Evolutionary conservation across 2,329 filamentous ascomycete genomes (phyloP).

Genomic region (Botrytis deweyae): DNA sequence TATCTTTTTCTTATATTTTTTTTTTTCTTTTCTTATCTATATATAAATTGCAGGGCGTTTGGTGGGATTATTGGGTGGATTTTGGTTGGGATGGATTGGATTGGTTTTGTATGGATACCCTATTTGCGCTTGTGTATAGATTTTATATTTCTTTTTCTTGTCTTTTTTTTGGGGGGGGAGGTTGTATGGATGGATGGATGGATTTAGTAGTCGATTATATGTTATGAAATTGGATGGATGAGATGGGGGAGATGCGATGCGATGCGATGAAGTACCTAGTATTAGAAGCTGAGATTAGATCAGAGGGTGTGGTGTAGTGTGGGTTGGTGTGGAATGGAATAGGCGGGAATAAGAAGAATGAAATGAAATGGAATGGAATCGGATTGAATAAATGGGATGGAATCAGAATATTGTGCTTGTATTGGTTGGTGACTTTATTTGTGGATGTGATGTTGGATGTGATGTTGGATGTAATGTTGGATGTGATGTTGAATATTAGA

Average conservation of each 20-base stretch:
- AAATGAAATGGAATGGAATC: background rate
- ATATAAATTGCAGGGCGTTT: slow-evolving; percentile 4
- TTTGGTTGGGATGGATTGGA: background rate
- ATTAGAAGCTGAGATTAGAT: background rate
- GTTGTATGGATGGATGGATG: background rate
- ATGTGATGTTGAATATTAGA: too few relatives aligned
- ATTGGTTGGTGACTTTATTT: too few relatives aligned
- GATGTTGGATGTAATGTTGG: too few relatives aligned
- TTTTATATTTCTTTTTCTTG: background rate
- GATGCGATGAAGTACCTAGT: background rate
- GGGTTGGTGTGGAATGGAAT: background rate
- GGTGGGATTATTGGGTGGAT: background rate
- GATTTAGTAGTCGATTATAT: background rate
- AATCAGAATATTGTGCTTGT: background rate
- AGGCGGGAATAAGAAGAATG: background rate
- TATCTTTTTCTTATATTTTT: background rate
- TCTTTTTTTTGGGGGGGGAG: background rate
- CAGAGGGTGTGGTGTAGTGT: background rate
- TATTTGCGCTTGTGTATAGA: background rate
- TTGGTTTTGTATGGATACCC: slow-evolving; percentile 8
- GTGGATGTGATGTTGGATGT: too few relatives aligned
- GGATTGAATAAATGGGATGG: background rate
- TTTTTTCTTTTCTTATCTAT: background rate
- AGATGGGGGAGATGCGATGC: background rate
- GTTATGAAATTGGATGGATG: background rate